phyloP scores from a whole-genome alignment of 192 early-diverging fungal species.

The Mortierella hygrophila region DNA sequence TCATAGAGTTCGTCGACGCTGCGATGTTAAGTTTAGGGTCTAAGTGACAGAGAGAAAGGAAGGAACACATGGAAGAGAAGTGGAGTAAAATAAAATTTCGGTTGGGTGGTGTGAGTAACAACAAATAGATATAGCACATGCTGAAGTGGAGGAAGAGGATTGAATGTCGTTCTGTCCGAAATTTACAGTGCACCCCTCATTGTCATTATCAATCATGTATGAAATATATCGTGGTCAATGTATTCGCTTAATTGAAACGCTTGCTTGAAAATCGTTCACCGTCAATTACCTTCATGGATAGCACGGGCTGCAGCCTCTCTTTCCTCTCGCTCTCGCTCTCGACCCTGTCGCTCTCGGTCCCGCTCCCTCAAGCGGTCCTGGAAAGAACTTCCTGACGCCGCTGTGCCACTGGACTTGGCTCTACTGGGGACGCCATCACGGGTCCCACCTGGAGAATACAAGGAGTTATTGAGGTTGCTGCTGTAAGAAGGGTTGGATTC shows the following conservation, averaged over 20 bases:
- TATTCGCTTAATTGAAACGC: too few relatives aligned
- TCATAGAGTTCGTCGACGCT: background rate
- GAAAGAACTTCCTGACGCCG: constrained; percentile 32
- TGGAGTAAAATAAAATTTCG: background rate
- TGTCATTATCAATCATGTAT: background rate
- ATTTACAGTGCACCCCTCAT: background rate
- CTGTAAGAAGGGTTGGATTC: constrained; percentile 30
- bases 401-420: constrained; percentile 24
- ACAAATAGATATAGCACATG: background rate
- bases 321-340: constrained; percentile 43
- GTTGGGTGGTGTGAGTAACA: background rate
- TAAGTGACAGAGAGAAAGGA: background rate
- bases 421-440: background rate
- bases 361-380: constrained; percentile 51
- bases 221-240: background rate
- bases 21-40: constrained; percentile 3
- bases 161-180: background rate
- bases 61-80: background rate
- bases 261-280: too few relatives aligned
- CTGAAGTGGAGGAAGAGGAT: background rate
- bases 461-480: background rate
- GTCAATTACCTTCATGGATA: constrained; percentile 26
- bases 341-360: constrained; percentile 36
- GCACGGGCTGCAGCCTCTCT: constrained; percentile 29
- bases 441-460: background rate